These are phyloP conservation scores for Epipyxis sp. DNA, from an alignment of 108 stramenopile species.

Conservation along the genomic window DNA sequence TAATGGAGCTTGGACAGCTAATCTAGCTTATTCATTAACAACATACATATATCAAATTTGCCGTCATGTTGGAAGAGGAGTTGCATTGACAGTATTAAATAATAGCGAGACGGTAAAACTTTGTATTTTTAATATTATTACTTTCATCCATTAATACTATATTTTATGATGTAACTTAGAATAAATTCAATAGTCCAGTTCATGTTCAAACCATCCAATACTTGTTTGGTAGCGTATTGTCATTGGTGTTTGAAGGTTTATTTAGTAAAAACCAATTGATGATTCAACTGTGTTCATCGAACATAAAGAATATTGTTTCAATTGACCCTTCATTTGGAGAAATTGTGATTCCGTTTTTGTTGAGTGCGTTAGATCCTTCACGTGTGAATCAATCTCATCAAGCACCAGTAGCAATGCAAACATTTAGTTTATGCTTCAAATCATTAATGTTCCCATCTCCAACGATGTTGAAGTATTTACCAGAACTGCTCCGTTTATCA, in stretches of 20 bases:
- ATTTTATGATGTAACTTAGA: not conserved
- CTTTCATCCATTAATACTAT: not conserved
- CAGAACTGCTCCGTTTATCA: not conserved
- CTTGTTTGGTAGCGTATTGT: not conserved
- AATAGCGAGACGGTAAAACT: too few relatives aligned
- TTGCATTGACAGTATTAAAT: not conserved
- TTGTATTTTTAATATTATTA: too few relatives aligned
- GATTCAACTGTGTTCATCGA: not conserved
- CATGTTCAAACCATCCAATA: too few relatives aligned
- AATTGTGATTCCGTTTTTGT: not conserved
- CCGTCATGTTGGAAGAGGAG: not conserved
- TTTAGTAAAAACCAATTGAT: not conserved
- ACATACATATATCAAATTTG: not conserved
- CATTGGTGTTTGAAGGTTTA: not conserved
- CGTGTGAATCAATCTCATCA: not conserved
- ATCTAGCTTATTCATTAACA: not conserved
- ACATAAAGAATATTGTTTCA: not conserved
- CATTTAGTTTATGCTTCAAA: not conserved
- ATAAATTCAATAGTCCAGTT: not conserved
- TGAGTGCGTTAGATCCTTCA: not conserved
- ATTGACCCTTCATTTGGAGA: not conserved
- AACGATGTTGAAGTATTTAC: constrained; percentile 11
- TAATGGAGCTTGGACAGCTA: not conserved
- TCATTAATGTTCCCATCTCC: not conserved
- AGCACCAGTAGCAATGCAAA: not conserved